Percentiles rank a stretch among this genome's conserved stretches.
Conservation (phyloP, 495 filamentous ascomycete genomes). For the Neurospora sp. region DNA sequence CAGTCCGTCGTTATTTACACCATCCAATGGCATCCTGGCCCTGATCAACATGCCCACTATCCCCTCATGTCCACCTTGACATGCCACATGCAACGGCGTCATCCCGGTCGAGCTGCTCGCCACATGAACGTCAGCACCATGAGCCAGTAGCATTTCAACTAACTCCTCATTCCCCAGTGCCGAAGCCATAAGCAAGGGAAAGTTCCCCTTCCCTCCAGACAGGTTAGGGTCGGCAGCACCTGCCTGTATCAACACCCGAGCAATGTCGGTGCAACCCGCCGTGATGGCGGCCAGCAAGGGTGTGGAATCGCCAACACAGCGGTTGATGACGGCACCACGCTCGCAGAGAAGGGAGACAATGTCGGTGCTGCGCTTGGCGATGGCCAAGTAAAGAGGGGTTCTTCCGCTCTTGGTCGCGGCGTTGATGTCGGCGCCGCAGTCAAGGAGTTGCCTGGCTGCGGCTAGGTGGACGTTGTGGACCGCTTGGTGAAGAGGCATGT, state of each 20-base stretch:
- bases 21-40: slow-evolving; percentile 9
- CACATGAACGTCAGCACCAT: slow-evolving; percentile 11
- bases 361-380: slow-evolving; percentile 11
- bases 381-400: slow-evolving; percentile 15
- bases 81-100: slow-evolving; percentile 13
- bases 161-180: slow-evolving; percentile 6
- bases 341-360: slow-evolving; percentile 18
- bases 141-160: slow-evolving; percentile 14
- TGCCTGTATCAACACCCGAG: slow-evolving; percentile 11
- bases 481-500: slow-evolving; percentile 16
- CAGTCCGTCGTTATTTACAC: slow-evolving; percentile 10
- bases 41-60: slow-evolving; percentile 10
- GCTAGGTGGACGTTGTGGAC: slow-evolving; percentile 8
- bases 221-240: slow-evolving; percentile 16
- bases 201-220: neutral
- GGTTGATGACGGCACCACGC: slow-evolving; percentile 16
- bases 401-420: slow-evolving; percentile 9
- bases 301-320: slow-evolving; percentile 12
- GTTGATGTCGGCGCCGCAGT: slow-evolving; percentile 19
- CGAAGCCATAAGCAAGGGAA: slow-evolving; percentile 14
- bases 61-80: slow-evolving; percentile 5
- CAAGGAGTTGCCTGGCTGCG: slow-evolving; percentile 13
- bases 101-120: slow-evolving; percentile 8
- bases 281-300: slow-evolving; percentile 20
- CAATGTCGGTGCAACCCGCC: slow-evolving; percentile 13